phyloP scores from a whole-genome alignment of 805 yeast species.

The Myxozyma melibiosi region DNA sequence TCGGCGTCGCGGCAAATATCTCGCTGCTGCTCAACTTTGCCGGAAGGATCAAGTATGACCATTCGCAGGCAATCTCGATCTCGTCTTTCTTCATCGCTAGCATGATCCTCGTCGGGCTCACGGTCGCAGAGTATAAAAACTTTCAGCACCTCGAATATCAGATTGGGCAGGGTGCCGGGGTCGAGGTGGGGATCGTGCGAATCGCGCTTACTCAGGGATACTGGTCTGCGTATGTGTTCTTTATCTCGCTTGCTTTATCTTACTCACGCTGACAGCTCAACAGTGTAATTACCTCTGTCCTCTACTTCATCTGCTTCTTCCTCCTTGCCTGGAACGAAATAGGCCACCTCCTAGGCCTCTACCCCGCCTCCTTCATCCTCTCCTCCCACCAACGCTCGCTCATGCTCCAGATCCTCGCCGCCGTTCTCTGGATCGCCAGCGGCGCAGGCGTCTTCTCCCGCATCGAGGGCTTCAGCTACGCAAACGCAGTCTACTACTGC shows the following conservation, averaged over 20 bases:
- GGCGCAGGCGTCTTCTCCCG: constrained; percentile 65
- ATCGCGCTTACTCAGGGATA: constrained; percentile 61
- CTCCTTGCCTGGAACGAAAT: constrained; percentile 58
- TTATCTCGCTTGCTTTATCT: constrained; percentile 42
- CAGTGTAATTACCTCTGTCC: constrained; percentile 52
- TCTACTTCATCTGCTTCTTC: constrained; percentile 61
- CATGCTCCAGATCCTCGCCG: constrained; percentile 67
- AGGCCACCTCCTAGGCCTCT: constrained; percentile 62
- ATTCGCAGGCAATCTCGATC: constrained; percentile 65
- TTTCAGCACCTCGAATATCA: background rate
- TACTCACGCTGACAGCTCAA: constrained; percentile 8
- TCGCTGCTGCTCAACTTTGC: constrained; percentile 73
- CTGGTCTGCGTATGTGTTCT: constrained; percentile 58
- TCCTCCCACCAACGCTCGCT: constrained; percentile 68
- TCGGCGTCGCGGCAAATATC: constrained; percentile 69
- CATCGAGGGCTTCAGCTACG: constrained; percentile 54
- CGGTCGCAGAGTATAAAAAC: background rate
- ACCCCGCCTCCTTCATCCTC: constrained; percentile 71
- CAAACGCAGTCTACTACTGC: constrained; percentile 72
- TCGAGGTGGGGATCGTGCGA: background rate
- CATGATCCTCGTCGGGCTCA: constrained; percentile 52
- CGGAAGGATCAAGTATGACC: constrained; percentile 56
- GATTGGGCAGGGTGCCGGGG: background rate
- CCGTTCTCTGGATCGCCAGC: constrained; percentile 65
- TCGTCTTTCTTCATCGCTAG: constrained; percentile 66